Base-by-base conservation (phyloP, 2,329 filamentous ascomycete species). In the Beauveria caledonica region DNA sequence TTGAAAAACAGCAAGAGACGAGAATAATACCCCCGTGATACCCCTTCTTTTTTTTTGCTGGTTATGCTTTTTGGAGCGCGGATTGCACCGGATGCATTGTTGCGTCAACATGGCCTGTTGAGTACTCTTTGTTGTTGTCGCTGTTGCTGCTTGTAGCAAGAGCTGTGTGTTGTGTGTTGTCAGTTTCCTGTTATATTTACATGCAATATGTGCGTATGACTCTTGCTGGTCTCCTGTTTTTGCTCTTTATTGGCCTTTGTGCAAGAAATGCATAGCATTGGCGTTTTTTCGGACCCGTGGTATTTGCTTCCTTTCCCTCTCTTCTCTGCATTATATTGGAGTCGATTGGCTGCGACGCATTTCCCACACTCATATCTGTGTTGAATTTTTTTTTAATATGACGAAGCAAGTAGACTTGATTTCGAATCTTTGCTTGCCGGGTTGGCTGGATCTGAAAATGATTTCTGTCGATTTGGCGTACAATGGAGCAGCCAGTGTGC, bases 21-120 rank as follows among this genome's bases (percentile, higher is more conserved):
- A 54, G 44, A 52, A 60, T 53, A 13, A 55, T 55, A 55, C 42
- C 50, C 44, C 15, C 29, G 46, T 59, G 56, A 59, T 59, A 59
- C 56, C 56, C 56, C 39, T 15, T 4, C 39, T 40, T 39, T n/a
- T 33, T 29, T 49, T 36, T 50, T 40, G n/a, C 10, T 19, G 10
- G 27, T 36, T 40, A 17, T 42, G 45, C 36, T 33, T 11, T 25
- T 50, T 33, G 4, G 15, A 8, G 23, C 44, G 23, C 33, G 21
- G 17, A 17, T 25, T 51, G 46, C 33, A 51, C 46, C 13, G 23
- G 46, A 50, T 50, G 25, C 46, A 44, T 19, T 57, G 10, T 50
- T 27, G 46, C 40, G 56, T 40, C 25, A 9, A 19, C 48, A 52
- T 52, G 7, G 36, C 25, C n/a, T 23, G 11, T 45, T 52, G 48